phyloP scores from a whole-genome alignment of 164 flowering plant species.

The Nymphaea colorata region DNA sequence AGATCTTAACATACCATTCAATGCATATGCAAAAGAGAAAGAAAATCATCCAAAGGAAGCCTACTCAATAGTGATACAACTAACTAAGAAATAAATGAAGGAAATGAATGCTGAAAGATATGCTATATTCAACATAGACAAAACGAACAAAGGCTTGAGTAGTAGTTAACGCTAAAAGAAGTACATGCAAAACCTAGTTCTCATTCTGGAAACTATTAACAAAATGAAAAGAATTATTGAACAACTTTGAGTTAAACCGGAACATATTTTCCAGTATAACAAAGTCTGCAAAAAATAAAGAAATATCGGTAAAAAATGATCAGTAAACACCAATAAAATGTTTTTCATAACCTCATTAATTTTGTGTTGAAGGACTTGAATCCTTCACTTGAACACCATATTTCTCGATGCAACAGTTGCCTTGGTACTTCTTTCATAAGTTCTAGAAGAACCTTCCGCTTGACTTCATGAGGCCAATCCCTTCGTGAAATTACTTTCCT shows the following conservation, averaged over 20 bases:
- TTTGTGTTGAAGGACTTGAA: slow-evolving; percentile 89
- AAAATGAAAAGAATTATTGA: too few relatives aligned
- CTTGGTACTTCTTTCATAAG: slow-evolving; percentile 90
- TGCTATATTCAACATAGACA: too few relatives aligned
- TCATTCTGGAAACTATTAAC: not conserved
- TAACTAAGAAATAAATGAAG: not conserved
- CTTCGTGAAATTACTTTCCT: slow-evolving; percentile 90
- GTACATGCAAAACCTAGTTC: not conserved
- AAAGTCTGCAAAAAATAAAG: not conserved
- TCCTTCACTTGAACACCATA: slow-evolving; percentile 98
- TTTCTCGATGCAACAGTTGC: slow-evolving; percentile 88
- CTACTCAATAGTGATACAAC: not conserved
- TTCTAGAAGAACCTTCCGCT: slow-evolving; percentile 82
- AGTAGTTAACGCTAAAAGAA: not conserved
- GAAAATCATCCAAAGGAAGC: not conserved
- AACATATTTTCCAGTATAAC: too few relatives aligned
- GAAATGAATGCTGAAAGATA: not conserved
- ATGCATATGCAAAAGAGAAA: not conserved
- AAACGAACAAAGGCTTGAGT: not conserved
- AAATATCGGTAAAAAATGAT: not conserved
- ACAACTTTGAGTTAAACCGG: too few relatives aligned
- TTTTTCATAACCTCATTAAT: slow-evolving; percentile 50
- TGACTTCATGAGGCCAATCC: slow-evolving; percentile 99
- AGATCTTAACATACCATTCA: not conserved
- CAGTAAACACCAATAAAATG: not conserved